These are phyloP conservation scores for Passalora sequoiae DNA, from an alignment of 2,329 filamentous ascomycete species.

Conservation along the genomic window DNA sequence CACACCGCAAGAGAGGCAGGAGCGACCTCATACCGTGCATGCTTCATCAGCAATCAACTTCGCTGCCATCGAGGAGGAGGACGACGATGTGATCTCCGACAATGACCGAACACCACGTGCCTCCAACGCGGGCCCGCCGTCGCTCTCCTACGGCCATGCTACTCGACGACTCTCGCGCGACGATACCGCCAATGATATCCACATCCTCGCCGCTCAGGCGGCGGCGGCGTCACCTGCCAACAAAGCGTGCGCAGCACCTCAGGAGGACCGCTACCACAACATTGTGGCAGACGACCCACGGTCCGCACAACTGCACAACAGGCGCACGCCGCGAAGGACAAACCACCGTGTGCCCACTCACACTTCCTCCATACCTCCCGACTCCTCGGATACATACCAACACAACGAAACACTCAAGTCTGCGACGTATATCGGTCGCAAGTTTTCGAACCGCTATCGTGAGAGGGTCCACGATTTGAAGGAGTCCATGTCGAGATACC, in stretches of 20 bases:
- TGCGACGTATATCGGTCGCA: conserved; percentile 13
- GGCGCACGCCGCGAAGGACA: neutral
- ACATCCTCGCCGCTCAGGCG: conserved; percentile 9
- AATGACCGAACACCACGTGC: conserved; percentile 17
- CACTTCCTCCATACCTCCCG: neutral
- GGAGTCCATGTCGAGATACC: conserved; percentile 16
- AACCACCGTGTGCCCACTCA: neutral
- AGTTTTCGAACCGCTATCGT: conserved; percentile 15
- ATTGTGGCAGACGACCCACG: neutral
- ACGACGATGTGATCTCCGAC: conserved; percentile 15
- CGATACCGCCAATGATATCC: conserved; percentile 28
- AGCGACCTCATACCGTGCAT: conserved; percentile 25
- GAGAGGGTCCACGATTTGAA: conserved; percentile 15
- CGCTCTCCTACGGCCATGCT: neutral
- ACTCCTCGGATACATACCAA: neutral
- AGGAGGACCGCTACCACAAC: neutral
- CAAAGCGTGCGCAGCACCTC: neutral
- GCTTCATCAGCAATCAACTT: conserved; percentile 14
- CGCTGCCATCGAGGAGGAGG: conserved; percentile 17
- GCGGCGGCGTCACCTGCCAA: neutral
- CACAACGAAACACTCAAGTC: neutral
- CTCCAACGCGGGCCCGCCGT: conserved; percentile 11
- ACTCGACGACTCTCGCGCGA: conserved; percentile 24
- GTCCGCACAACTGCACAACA: neutral
- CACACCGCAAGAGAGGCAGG: neutral